These are phyloP conservation scores for Isatis tinctoria DNA, from an alignment of 345 rosid species.

Conservation along the genomic window DNA sequence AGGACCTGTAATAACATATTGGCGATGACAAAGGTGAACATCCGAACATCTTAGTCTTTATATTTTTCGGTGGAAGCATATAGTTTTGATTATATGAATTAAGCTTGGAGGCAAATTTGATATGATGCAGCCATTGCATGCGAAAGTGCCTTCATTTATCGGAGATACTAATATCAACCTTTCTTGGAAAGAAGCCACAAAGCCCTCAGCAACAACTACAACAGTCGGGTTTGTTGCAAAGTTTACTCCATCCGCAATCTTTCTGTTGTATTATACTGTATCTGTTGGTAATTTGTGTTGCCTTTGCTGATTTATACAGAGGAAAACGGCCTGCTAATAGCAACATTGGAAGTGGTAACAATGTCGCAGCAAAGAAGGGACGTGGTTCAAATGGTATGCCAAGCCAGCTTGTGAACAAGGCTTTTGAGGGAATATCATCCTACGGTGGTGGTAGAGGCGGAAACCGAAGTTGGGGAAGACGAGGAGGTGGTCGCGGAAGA, in stretches of 20 bases:
- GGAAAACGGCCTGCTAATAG: constrained; percentile 70
- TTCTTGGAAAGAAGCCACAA: constrained; percentile 89
- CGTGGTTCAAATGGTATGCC: constrained; percentile 41
- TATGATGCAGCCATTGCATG: constrained; percentile 71
- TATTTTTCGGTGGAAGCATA: not conserved
- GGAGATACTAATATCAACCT: constrained; percentile 85
- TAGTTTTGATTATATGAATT: not conserved
- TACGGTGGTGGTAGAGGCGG: constrained; percentile 51
- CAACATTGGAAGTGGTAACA: constrained; percentile 48
- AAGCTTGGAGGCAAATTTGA: not conserved
- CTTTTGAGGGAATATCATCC: constrained; percentile 76
- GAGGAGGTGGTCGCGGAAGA: constrained; percentile 61
- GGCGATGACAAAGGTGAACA: constrained; percentile 88
- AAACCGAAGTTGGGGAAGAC: constrained; percentile 54
- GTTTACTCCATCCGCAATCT: not conserved
- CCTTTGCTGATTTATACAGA: constrained; percentile 35
- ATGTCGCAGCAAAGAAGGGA: constrained; percentile 52
- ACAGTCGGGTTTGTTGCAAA: constrained; percentile 57
- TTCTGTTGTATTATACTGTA: not conserved
- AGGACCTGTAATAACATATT: constrained; percentile 94
- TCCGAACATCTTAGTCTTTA: not conserved
- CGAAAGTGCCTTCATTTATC: constrained; percentile 77
- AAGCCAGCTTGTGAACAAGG: constrained; percentile 85
- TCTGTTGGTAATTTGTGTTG: not conserved
- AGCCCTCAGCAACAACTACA: constrained; percentile 44